Evolutionary conservation across 169 alveolate genomes (phyloP), one percentile per base, ranked within the genome.

Genomic region (Plasmodium berghei): DNA sequence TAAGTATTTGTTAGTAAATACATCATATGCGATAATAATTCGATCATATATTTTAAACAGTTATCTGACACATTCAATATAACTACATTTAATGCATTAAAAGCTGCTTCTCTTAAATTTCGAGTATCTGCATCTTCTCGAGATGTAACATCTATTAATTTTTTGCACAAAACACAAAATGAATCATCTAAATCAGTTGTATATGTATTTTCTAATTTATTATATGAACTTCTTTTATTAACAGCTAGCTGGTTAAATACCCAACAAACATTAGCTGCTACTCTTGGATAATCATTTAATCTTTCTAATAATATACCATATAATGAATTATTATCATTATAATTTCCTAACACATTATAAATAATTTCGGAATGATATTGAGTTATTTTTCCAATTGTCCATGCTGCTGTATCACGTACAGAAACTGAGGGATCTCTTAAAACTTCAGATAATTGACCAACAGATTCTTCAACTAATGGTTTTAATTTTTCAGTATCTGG

Each of bases 321-420:
- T 66, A 92, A 86, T 40, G 94, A 87, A 88, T 70, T 73, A 16
- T 87, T 67, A 88, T 92, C 91, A 18, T 89, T 91, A 67, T 94
- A 93, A 49, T 92, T 55, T 1, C 97, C 97, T 89, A 96, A 85
- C 61, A 95, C 94, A 22, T 93, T 93, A 55, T 93, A 87, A 26
- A 96, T 95, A 52, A 93, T 96, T 24, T 91, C 94, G 40, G 97
- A 94, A 90, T 96, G 98, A 89, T 93, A 95, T 45, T 94, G 94
- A 16, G 97, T 98, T 22, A 96, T 96, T 69, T 97, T 93, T 22
- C 97, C 98, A 20, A 96, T 95, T 22, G 98, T 95, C 98, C 98
- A 96, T 40, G 98, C 98, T 1, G 97, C 97, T n/a, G 98, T 96
- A 94, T 96, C 98, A 48, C 97, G 94, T 10, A 96, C 98, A 10